Evolutionary conservation across 108 stramenopile species (phyloP), one percentile per base, ranked within the genome.

Genomic region (Cyclostephanos tholiformis): DNA sequence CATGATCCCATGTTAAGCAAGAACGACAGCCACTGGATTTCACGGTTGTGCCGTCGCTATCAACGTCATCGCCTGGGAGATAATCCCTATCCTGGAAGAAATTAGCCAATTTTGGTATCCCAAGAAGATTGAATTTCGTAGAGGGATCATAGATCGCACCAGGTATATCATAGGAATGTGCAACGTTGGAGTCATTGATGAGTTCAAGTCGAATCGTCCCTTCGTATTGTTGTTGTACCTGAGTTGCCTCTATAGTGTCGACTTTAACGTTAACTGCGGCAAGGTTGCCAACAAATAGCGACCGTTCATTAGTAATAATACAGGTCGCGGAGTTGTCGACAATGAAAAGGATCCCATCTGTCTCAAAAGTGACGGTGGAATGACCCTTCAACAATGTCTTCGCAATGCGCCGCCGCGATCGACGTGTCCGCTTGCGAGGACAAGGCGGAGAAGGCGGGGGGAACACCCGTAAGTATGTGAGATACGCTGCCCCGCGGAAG

Each of bases 1-100:
- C 52, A 53, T 53, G 52, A 25, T 53, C 19, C 52, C 52, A 53
- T 1, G 11, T 10, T 8, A 53, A 53, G 19, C 8, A 6, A 6
- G 52, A 53, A 25, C 52, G 52, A 25, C 52, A 22, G 3, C 52
- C 52, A 8, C 52, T 53, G 52, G 52, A 53, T 19, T 25, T 53
- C 0, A 53, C 20, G 2, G 52, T 25, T 20, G 52, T 53, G 25
- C 52, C 52, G 8, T 53, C 52, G 4, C 6, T 19, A 22, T 53
- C 52, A 5, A 53, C 52, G n/a, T 22, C 23, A 25, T 22, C 4
- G 6, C 23, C 52, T 20, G 52, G 8, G 11, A 7, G 6, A 20
- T 7, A 25, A 8, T 22, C 11, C 20, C 6, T 25, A 51, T 51
- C 50, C 6, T 20, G 2, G 20, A 51, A 51, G 20, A 7, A 51